phyloP scores from a whole-genome alignment of 148 eudicot species.

The Polygonum maritimum region DNA sequence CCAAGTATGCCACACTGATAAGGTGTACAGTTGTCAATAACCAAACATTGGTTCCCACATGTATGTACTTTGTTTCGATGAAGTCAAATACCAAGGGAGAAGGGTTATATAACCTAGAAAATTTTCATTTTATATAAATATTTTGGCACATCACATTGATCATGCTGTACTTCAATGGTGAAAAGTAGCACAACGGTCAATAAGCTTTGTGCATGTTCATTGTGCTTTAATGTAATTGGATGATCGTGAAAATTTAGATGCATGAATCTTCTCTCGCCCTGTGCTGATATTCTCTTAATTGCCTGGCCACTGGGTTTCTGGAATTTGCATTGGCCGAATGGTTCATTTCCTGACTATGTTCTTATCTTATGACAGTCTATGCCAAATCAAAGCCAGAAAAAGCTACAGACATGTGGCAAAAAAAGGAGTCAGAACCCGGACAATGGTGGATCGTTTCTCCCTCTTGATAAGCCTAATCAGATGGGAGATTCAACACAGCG shows the following conservation, averaged over 20 bases:
- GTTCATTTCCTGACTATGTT: slow-evolving; percentile 10
- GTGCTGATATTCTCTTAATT: background rate
- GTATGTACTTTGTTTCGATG: background rate
- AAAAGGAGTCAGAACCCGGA: slow-evolving; percentile 22
- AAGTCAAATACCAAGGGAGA: background rate
- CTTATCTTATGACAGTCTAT: slow-evolving; percentile 26
- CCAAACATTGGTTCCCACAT: background rate
- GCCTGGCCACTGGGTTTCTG: background rate
- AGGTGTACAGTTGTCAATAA: background rate
- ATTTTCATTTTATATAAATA: background rate
- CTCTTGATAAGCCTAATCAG: slow-evolving; percentile 21
- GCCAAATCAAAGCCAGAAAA: slow-evolving; percentile 27
- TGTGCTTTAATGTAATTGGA: background rate
- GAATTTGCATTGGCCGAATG: background rate
- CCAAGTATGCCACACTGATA: background rate
- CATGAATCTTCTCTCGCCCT: background rate
- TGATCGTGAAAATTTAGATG: background rate
- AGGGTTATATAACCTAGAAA: background rate
- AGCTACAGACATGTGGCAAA: slow-evolving; percentile 34
- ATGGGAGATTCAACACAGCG: slow-evolving; percentile 18
- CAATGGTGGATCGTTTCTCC: slow-evolving; percentile 23
- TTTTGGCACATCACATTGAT: background rate
- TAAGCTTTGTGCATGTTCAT: background rate
- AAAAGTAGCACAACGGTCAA: background rate
- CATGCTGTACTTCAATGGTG: background rate